Conservation (phyloP, 805 yeast species). For the Saturnispora kantuleensis region DNA sequence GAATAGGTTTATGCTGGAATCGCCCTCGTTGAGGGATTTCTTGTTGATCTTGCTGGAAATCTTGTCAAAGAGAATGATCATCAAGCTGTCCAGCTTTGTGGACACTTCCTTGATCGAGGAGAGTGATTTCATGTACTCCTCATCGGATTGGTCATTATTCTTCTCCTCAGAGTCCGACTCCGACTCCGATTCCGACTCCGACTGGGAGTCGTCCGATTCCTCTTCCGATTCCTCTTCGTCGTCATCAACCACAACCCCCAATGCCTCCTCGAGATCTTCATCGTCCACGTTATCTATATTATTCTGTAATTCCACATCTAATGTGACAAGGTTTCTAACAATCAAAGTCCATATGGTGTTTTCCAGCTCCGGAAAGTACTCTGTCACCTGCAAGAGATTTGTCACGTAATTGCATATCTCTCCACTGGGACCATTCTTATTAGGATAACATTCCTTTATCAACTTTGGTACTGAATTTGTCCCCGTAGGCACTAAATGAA, state of each 20-base stretch:
- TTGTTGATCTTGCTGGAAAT: slow-evolving; percentile 40
- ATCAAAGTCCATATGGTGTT: slow-evolving; percentile 70
- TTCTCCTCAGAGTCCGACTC: slow-evolving; percentile 31
- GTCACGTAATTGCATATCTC: slow-evolving; percentile 52
- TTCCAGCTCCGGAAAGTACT: slow-evolving; percentile 70
- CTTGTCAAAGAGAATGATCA: slow-evolving; percentile 45
- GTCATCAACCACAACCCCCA: slow-evolving; percentile 25
- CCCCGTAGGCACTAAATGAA: slow-evolving; percentile 74
- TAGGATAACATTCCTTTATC: slow-evolving; percentile 62
- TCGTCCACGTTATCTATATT: slow-evolving; percentile 81
- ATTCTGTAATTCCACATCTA: slow-evolving; percentile 88
- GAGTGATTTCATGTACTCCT: slow-evolving; percentile 38
- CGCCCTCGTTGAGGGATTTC: slow-evolving; percentile 43
- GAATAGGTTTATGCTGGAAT: slow-evolving; percentile 55
- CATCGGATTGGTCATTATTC: slow-evolving; percentile 26
- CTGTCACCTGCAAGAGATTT: slow-evolving; percentile 49
- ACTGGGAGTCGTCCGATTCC: slow-evolving; percentile 17
- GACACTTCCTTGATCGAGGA: slow-evolving; percentile 45
- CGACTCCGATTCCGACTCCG: slow-evolving; percentile 29
- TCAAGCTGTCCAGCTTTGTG: slow-evolving; percentile 60
- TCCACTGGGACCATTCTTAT: slow-evolving; percentile 51
- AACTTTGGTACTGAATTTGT: slow-evolving; percentile 51
- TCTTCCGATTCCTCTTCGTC: slow-evolving; percentile 24
- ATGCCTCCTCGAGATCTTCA: slow-evolving; percentile 45
- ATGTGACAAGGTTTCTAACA: slow-evolving; percentile 68